phyloP scores from a whole-genome alignment of 768 basidiomycete species.

The Mrakia frigida region DNA sequence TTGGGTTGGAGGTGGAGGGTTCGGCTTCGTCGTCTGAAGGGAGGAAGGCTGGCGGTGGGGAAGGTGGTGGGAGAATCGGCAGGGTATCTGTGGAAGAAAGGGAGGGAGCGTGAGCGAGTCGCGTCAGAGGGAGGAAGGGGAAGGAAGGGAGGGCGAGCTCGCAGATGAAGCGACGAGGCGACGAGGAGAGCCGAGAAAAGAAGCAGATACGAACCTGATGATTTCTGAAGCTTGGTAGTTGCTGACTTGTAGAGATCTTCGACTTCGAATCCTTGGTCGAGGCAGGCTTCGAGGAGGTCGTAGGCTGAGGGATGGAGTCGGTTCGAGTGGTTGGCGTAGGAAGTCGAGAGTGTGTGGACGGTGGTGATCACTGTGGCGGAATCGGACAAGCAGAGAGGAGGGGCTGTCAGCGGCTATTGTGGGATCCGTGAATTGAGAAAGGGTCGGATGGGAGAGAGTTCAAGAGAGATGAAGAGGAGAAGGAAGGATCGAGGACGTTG shows the following conservation, averaged over 20 bases:
- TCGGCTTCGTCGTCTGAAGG: slow-evolving; percentile 17
- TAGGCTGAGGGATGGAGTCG: slow-evolving; percentile 3
- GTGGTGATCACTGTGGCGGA: slow-evolving; percentile 12
- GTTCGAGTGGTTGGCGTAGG: slow-evolving; percentile 12
- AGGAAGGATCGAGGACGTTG: neutral
- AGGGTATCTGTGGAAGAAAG: neutral
- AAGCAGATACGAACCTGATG: neutral
- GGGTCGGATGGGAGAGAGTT: neutral
- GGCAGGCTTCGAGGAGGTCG: slow-evolving; percentile 20
- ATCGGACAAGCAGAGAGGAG: neutral
- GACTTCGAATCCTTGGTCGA: neutral
- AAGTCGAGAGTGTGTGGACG: neutral
- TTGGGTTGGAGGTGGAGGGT: neutral
- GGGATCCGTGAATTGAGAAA: no score
- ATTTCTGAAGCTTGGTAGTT: neutral
- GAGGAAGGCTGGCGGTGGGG: slow-evolving; percentile 5
- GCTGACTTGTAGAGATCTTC: slow-evolving; percentile 10
- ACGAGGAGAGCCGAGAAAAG: neutral
- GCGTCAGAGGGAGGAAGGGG: neutral
- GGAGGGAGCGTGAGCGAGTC: neutral
- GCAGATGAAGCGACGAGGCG: neutral
- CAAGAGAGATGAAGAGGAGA: neutral
- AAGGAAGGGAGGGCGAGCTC: neutral
- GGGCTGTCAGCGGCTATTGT: neutral
- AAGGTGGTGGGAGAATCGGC: slow-evolving; percentile 10